Evolutionary conservation across 768 basidiomycete genomes (phyloP).

Genomic region (Russula ochroleuca): DNA sequence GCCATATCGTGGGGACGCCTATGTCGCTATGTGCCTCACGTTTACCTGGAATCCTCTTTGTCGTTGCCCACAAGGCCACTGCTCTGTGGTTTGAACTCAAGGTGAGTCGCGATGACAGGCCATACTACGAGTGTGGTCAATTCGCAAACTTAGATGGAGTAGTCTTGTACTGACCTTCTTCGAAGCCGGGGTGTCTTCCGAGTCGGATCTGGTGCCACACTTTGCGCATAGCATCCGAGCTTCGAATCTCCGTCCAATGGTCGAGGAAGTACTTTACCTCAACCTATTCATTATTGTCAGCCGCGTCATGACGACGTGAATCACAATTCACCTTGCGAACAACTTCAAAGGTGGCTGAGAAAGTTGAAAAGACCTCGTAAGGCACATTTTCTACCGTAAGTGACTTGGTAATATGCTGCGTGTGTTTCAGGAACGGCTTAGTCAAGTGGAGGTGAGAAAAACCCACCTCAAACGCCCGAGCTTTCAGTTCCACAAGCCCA

Average conservation of each 20-base stretch:
- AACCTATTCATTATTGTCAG: slow-evolving; percentile 36
- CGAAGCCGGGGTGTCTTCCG: slow-evolving; percentile 82
- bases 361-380: slow-evolving; percentile 81
- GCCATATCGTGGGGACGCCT: neutral
- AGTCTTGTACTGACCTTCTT: slow-evolving; percentile 54
- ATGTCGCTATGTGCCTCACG: neutral
- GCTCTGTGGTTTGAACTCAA: slow-evolving; percentile 52
- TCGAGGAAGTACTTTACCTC: slow-evolving; percentile 75
- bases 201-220: slow-evolving; percentile 84
- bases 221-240: slow-evolving; percentile 76
- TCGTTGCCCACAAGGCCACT: slow-evolving; percentile 14
- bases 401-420: slow-evolving; percentile 68
- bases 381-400: slow-evolving; percentile 78
- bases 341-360: slow-evolving; percentile 76
- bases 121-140: slow-evolving; percentile 43
- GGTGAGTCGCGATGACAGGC: slow-evolving; percentile 59
- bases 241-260: slow-evolving; percentile 78
- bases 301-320: neutral
- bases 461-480: slow-evolving; percentile 56
- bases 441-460: neutral
- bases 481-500: slow-evolving; percentile 65
- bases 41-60: slow-evolving; percentile 19
- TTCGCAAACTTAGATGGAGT: neutral
- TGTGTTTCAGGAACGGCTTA: slow-evolving; percentile 4
- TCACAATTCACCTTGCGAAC: slow-evolving; percentile 58